phyloP scores from a whole-genome alignment of 2,329 filamentous ascomycete species.

The Colletotrichum navitas region DNA sequence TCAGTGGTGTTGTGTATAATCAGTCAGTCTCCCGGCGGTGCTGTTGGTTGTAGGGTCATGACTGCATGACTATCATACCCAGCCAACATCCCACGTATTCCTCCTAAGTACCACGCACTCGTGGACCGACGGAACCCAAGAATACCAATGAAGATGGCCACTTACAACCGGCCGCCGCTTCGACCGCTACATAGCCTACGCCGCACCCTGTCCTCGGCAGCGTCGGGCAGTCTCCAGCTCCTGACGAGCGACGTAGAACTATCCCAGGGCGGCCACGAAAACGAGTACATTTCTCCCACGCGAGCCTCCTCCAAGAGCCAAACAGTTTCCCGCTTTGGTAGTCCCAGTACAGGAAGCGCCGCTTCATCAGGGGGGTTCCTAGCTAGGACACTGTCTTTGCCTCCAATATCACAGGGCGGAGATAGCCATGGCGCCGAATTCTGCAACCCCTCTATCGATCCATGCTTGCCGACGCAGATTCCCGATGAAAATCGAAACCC shows the following conservation, averaged over 20 bases:
- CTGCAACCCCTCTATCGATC: slow-evolving; percentile 13
- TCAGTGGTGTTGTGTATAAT: no score
- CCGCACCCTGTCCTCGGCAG: slow-evolving; percentile 20
- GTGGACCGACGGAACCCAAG: background rate
- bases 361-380: background rate
- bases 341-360: background rate
- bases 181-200: background rate
- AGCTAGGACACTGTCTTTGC: slow-evolving; percentile 6
- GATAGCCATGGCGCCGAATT: background rate
- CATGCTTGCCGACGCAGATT: background rate
- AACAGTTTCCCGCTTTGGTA: background rate
- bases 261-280: background rate
- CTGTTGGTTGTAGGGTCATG: background rate
- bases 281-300: slow-evolving; percentile 16
- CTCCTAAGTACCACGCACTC: background rate
- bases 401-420: background rate
- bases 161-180: slow-evolving; percentile 1
- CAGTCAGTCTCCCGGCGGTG: background rate
- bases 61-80: background rate
- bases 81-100: no score
- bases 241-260: slow-evolving; percentile 27
- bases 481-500: slow-evolving; percentile 10
- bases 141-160: background rate
- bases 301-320: background rate
- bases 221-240: slow-evolving; percentile 4